Evolutionary conservation across 2,329 filamentous ascomycete species (phyloP), one percentile per base, ranked within the genome.

Genomic region (Trichoderma lentiforme): DNA sequence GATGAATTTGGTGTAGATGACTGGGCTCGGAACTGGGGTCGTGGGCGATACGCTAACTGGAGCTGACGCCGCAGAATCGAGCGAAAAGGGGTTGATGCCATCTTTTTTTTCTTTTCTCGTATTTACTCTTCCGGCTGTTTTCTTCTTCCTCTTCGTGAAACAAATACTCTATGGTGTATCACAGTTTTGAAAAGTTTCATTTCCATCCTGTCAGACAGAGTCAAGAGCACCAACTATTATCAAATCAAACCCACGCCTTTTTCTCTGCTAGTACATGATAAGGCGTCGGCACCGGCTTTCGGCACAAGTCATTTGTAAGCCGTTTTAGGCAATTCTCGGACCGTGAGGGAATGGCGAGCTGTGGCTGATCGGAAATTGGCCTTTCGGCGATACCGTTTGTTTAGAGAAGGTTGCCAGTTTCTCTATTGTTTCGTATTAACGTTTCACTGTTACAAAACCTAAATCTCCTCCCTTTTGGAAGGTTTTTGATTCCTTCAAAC

Each of bases 1-100:
- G 71, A 47, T 43, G 64, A 68, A 9, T 43, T 57, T 56, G 62
- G 30, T 14, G 67, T 66, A n/a, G 71, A 61, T 57, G 68, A 73
- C 68, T 73, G 62, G 58, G 57, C 26, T 4, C 72, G 72, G 15
- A 39, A 6, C 8, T 57, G 67, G 24, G 57, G 43, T 32, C 53
- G 61, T 26, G 70, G 68, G n/a, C 71, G 71, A 26, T 68, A 53
- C 3, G 56, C 30, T 6, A 61, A 34, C 34, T 71, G 72, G 4
- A 73, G 34, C 32, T 71, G 72, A 8, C 72, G 68, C 62, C 68
- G 63, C 30, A 71, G 21, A 30, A 67, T 28, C 18, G 56, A 62
- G 36, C 69, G 68, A 8, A 73, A 57, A 58, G 62, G 56, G 6
- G 72, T 67, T 11, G 63, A 60, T 28, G 71, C 47, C 71, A 72